Conservation (phyloP, 2,329 filamentous ascomycete species). For the Penicillium sp. region DNA sequence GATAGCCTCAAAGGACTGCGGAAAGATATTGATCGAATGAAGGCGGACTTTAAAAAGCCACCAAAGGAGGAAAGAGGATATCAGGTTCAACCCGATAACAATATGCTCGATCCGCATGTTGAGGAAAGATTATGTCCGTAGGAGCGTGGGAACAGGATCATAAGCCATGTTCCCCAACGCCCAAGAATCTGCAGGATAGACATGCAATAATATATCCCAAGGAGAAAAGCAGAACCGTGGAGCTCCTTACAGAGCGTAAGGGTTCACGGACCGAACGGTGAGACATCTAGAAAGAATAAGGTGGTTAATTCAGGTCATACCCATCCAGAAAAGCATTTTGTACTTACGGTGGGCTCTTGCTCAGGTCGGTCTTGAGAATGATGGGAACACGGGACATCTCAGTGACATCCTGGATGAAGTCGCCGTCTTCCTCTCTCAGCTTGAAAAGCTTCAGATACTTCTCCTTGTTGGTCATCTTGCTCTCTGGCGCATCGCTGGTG, state of each 20-base stretch:
- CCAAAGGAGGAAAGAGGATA: conserved; percentile 9
- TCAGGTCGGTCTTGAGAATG: conserved; percentile 95
- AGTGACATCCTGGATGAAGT: conserved; percentile 96
- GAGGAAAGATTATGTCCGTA: conserved; percentile 25
- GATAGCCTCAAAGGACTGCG: conserved; percentile 14
- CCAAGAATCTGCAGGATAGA: conserved; percentile 25
- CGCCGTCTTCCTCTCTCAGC: conserved; percentile 85
- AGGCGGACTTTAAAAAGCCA: conserved; percentile 8
- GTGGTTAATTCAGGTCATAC: conserved; percentile 19
- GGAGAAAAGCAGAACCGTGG: conserved; percentile 8
- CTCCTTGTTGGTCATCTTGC: conserved; percentile 86
- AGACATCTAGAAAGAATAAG: conserved; percentile 39
- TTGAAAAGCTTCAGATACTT: conserved; percentile 91
- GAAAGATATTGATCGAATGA: conserved; percentile 10
- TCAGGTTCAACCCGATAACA: conserved; percentile 17
- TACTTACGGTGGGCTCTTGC: conserved; percentile 98
- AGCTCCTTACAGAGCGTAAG: conserved; percentile 47
- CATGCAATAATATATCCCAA: conserved; percentile 27
- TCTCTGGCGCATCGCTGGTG: conserved; percentile 68
- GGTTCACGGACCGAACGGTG: conserved; percentile 53
- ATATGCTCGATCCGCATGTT: conserved; percentile 25
- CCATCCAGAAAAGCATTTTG: background rate
- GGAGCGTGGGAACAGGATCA: conserved; percentile 6
- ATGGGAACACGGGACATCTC: conserved; percentile 98
- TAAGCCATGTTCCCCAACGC: conserved; percentile 8